Evolutionary conservation across 1,139 yeast genomes (phyloP), one percentile per base, ranked within the genome.

Genomic region (Zygosaccharomyces pseudobailii): DNA sequence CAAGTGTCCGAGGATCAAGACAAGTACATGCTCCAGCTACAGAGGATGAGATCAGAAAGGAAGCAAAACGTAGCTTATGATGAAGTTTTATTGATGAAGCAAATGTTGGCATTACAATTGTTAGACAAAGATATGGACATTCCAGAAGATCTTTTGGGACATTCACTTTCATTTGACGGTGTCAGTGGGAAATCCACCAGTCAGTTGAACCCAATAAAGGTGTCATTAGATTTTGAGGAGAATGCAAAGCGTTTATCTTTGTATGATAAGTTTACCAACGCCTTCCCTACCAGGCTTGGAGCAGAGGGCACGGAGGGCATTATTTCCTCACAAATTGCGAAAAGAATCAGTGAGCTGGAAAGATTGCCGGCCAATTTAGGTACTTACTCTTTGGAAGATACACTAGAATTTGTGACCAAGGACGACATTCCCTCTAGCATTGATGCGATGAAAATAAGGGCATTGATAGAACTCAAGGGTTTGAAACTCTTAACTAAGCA

Each of bases 401-500:
- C 63, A 7, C 53, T 71, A 10, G 66, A 65, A 9, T 61, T 69
- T 45, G 55, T 56, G 33, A 72, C 76, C 17, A 72, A 74, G n/a
- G 78, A 74, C 51, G 76, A 70, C 45, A 51, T 69, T 40, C 66
- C 70, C 2, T 62, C 61, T 3, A 61, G 72, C 23, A 59, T 70
- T 36, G 81, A 79, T 51, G 72, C 71, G 24, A 65, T 80, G 46
- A 87, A 87, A 64, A 63, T 85, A 30, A 73, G 73, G 52, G 84
- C 90, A 2, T 71, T 94, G 36, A 74, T 90, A 30, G 98, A 94
- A 68, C 74, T 92, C 56, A 94, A 90, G 67, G 74, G 90, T 0
- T 74, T 92, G 55, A 81, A 89, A 53, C 70, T 90, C 32, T 74
- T 94, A 51, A 77, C 92, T 1, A 84, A 87, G 58, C 99, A 94